Base-by-base conservation (phyloP, 2,329 filamentous ascomycete species). In the Ophiostoma pallidulum region DNA sequence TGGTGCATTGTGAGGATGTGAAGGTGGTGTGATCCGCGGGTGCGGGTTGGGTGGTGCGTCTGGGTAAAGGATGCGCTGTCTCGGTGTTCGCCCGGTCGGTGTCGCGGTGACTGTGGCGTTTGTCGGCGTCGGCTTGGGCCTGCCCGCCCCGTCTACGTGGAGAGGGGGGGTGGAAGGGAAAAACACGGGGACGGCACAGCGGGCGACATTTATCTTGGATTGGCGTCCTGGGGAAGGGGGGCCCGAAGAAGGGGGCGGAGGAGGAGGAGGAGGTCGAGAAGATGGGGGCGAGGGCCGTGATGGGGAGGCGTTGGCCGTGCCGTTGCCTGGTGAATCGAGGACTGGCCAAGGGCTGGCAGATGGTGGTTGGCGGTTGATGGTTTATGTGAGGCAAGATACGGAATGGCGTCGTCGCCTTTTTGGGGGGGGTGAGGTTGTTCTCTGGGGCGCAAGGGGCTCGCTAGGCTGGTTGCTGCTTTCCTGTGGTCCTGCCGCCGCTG, bases 1-100 rank as follows among this genome's bases (percentile, higher is more conserved):
- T 94, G 90, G 77, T 96, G 89, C 90, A 96, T 96, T 58, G 44
- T 38, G 31, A 12, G n/a, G 20, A 16, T n/a, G 32, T 19, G 33
- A 9, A 19, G n/a, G n/a, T 12, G 40, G 8, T 24, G 24, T 6
- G 24, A 28, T 28, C 10, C 24, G 24, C 6, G 24, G 24, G 10
- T 6, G 10, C 10, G 24, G 24, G 24, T 6, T 6, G 5, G 24
- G 10, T 5, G 24, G 24, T 28, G 24, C 24, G 24, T 28, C 24
- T 28, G 10, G 6, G 10, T 5, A 28, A 29, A 18, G 39, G 13
- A 38, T 26, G 36, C 14, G 36, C 19, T 24, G 14, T 20, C 12
- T 26, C 33, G 33, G 8, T n/a, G n/a, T n/a, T n/a, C n/a, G n/a
- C n/a, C n/a, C n/a, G n/a, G n/a, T n/a, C n/a, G n/a, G n/a, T n/a